phyloP scores from a whole-genome alignment of 768 basidiomycete genomes.

The Postia placenta region DNA sequence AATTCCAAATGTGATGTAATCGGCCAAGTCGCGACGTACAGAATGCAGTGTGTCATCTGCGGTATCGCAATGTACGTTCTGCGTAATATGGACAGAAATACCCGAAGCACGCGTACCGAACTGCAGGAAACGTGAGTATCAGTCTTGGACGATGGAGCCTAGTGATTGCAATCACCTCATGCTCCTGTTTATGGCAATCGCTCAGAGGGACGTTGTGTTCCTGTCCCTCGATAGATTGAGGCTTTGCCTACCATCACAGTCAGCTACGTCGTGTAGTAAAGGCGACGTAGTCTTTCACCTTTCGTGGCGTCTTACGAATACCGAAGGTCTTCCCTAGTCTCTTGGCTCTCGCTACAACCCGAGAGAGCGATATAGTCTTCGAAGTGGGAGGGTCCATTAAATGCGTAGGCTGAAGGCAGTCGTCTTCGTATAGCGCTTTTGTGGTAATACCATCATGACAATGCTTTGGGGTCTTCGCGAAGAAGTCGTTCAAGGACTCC shows the following conservation, averaged over 20 bases:
- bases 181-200: too few relatives aligned
- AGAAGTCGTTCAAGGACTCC: not conserved
- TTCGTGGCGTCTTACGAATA: not conserved
- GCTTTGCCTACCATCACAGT: not conserved
- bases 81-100: not conserved
- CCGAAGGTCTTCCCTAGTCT: not conserved
- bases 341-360: not conserved
- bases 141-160: not conserved
- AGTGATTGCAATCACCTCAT: not conserved
- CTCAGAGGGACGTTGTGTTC: too few relatives aligned
- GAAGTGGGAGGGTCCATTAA: not conserved
- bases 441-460: not conserved
- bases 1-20: not conserved
- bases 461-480: not conserved
- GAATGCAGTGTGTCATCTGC: not conserved
- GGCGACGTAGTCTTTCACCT: not conserved
- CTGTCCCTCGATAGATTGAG: not conserved
- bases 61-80: not conserved
- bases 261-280: not conserved
- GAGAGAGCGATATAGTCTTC: not conserved
- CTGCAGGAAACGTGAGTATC: not conserved
- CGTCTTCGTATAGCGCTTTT: not conserved
- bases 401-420: not conserved
- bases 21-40: not conserved
- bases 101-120: not conserved